Evolutionary conservation across 192 early-diverging fungal species (phyloP).

Genomic region (Entophlyctis luteolus): DNA sequence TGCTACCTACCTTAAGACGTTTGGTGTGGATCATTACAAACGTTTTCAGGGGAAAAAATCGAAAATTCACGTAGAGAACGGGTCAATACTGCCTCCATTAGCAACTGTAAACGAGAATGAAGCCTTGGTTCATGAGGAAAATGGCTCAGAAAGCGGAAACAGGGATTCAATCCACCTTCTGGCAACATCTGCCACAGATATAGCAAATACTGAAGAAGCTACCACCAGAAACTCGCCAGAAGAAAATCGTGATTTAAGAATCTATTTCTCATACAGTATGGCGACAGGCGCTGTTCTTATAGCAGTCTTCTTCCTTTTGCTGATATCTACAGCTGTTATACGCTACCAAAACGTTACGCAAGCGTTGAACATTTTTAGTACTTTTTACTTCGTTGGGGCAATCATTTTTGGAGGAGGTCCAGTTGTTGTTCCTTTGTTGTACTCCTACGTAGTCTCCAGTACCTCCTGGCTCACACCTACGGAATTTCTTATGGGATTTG

Average conservation of each 20-base stretch:
- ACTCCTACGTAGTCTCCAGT: slow-evolving; percentile 40
- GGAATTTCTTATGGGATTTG: slow-evolving; percentile 62
- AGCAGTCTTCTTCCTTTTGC: slow-evolving; percentile 34
- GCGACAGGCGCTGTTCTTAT: slow-evolving; percentile 33
- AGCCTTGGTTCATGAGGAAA: not conserved
- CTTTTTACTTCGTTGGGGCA: slow-evolving; percentile 56
- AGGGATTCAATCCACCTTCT: not conserved
- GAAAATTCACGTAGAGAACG: not conserved
- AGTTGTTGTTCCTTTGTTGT: slow-evolving; percentile 54
- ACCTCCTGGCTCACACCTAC: slow-evolving; percentile 46
- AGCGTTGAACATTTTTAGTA: slow-evolving; percentile 33
- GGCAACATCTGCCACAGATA: not conserved
- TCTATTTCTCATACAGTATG: slow-evolving; percentile 5
- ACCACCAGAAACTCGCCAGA: not conserved
- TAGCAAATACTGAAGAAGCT: not conserved
- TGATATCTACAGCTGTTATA: not conserved
- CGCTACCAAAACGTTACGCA: slow-evolving; percentile 33
- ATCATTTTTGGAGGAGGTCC: slow-evolving; percentile 66
- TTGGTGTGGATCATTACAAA: not conserved
- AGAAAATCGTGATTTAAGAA: not conserved
- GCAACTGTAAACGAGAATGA: not conserved
- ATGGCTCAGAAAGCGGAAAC: not conserved
- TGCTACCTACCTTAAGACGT: slow-evolving; percentile 11
- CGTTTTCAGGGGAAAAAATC: not conserved
- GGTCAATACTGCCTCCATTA: not conserved